Base-by-base conservation (phyloP, 768 basidiomycete species). In the Solioccasus polychromus region DNA sequence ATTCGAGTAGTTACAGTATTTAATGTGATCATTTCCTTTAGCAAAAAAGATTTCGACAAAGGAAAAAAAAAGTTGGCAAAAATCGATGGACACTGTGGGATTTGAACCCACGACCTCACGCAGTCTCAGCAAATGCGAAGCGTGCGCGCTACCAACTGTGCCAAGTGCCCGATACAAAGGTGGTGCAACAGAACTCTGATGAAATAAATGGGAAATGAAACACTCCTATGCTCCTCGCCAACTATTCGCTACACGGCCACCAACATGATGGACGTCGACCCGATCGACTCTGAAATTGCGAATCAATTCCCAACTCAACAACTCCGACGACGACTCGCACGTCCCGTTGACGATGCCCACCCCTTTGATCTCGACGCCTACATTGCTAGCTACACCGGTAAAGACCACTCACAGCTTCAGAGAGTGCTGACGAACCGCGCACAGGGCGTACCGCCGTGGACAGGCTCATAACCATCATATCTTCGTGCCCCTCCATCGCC, bases 351-450 rank as follows among this genome's bases (percentile, higher is more conserved):
- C 63, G 87, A 88, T 34, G 75, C 75, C 0, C 90, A 92, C 59
- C 89, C 92, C 4, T 93, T 92, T 60, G 92, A 95, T 60, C 77
- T 94, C 42, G 92, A 94, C 46, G 66, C 79, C 32, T 88, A 90
- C 63, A 81, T 85, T 47, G 71, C 83, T 34, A 77, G 79, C 42
- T 94, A 93, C 68, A 74, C 82, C 51, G 88, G 91, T 88, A 35
- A 32, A 42, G 45, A 23, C 30, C 11, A 17, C n/a, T 20, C 30
- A 32, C 5, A 5, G n/a, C 8, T 12, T 15, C 31, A 12, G n/a
- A 7, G 8, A 12, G 15, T 17, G 8, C 25, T 34, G n/a, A 28
- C 19, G 35, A 40, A 38, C 12, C 24, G 28, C 18, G 49, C 45
- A 22, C 57, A 86, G 91, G 88, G n/a, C 78, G 88, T 23, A 81